Evolutionary conservation across 768 basidiomycete species (phyloP).

Genomic region (Clitopilus hobsonii): DNA sequence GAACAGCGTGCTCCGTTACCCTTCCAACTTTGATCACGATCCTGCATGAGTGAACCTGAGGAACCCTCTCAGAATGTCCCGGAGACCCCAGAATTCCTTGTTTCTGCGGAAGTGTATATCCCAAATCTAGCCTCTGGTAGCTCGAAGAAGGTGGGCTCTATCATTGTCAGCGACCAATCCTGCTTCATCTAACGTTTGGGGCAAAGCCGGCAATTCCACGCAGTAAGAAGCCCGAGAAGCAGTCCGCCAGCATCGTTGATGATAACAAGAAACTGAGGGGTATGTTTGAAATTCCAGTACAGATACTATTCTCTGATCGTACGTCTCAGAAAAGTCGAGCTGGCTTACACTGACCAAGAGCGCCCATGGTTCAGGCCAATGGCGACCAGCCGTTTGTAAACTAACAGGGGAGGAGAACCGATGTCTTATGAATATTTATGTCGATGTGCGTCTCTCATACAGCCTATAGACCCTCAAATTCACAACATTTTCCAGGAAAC

Average conservation of each 20-base stretch:
- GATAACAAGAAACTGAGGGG: constrained; percentile 63
- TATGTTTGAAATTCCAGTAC: constrained; percentile 17
- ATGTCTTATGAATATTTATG: constrained; percentile 67
- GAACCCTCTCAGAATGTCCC: neutral
- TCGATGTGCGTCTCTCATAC: constrained; percentile 51
- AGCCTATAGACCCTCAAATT: constrained; percentile 1
- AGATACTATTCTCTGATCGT: neutral
- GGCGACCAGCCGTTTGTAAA: constrained; percentile 71
- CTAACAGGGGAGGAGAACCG: constrained; percentile 63
- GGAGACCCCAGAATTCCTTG: constrained; percentile 43
- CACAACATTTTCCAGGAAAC: constrained; percentile 49
- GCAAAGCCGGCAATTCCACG: constrained; percentile 34
- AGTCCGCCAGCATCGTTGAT: constrained; percentile 28
- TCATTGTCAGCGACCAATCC: neutral
- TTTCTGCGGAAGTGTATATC: constrained; percentile 59
- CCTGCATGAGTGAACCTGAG: neutral
- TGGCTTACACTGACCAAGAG: constrained; percentile 61
- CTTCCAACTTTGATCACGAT: neutral
- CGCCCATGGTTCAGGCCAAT: constrained; percentile 50
- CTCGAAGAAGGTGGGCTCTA: constrained; percentile 51
- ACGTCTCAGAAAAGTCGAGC: constrained; percentile 60
- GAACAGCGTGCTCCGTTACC: neutral
- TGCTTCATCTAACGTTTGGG: constrained; percentile 6
- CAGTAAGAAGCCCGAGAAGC: constrained; percentile 55
- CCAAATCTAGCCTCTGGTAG: constrained; percentile 44